Evolutionary conservation across 2,329 filamentous ascomycete genomes (phyloP), one percentile per base, ranked within the genome.

Genomic region (Aspergillus ruber): DNA sequence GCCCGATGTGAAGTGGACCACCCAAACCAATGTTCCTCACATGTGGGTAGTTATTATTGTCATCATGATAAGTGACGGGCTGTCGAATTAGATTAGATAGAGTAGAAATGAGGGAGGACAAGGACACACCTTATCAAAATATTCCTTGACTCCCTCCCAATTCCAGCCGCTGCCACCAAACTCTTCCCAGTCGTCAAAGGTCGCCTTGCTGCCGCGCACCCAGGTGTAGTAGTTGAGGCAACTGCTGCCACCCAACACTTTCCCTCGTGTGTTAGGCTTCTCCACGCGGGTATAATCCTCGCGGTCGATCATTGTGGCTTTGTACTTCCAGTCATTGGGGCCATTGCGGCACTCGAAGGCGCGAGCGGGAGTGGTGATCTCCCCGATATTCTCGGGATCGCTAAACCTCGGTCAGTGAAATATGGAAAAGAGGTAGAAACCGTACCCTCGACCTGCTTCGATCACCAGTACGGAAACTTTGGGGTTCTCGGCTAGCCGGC

Each of bases 161-260:
- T 0, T 68, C 81, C 80, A 84, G 6, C 66, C 62, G 10, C 66
- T 51, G 2, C 67, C 68, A 32, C 71, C 70, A 49, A 61, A 73
- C 40, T 70, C 65, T n/a, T 54, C 65, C 72, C 71, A 75, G 39
- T 65, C 58, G 53, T 74, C 76, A 53, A 79, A 82, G 0, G 79
- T 82, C 4, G 69, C 69, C 43, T 73, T 74, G 50, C 71, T 75
- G 2, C 80, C 80, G 1, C 72, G 78, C 7, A 82, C 68, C 80
- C 80, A 83, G 5, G 79, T 82, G 62, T 76, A 81, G 61, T 83
- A 84, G 65, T 84, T 84, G 27, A 80, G 60, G 29, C 68, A 75
- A 1, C 71, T 75, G 47, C 74, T 78, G 13, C 80, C 80, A 23
- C 80, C 80, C 0, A 83, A 74, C 1, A 71, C 70, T 18, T 78